phyloP scores from a whole-genome alignment of 179 eudicot genomes.

The Silene coronaria region DNA sequence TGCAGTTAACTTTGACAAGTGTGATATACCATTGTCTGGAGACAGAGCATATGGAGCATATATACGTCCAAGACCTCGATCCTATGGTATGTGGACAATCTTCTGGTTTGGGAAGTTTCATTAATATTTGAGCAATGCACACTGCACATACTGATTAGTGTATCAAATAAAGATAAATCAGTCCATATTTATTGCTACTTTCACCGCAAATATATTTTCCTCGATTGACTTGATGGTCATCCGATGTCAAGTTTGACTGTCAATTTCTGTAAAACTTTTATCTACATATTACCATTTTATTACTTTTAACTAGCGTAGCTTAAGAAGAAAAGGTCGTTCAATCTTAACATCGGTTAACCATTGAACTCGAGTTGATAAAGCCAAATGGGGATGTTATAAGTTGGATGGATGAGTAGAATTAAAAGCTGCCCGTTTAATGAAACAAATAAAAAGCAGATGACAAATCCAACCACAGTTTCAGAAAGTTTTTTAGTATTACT shows the following conservation, averaged over 20 bases:
- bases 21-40: constrained; percentile 52
- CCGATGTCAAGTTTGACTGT: not conserved
- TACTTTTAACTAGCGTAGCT: too few species aligned
- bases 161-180: not conserved
- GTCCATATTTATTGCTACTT: not conserved
- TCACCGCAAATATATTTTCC: too few species aligned
- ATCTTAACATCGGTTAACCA: too few species aligned
- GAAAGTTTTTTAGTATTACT: not conserved
- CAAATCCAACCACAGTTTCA: too few species aligned
- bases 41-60: constrained; percentile 81
- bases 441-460: too few species aligned
- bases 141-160: not conserved
- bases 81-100: constrained; percentile 46
- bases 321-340: too few species aligned
- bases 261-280: too few species aligned
- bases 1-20: constrained; percentile 69
- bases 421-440: not conserved
- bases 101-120: not conserved
- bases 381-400: too few species aligned
- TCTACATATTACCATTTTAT: too few species aligned
- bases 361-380: too few species aligned
- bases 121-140: not conserved
- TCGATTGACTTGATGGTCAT: not conserved
- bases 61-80: constrained; percentile 50
- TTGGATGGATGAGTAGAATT: not conserved